phyloP scores from a whole-genome alignment of 495 filamentous ascomycete species.

The Hapsidospora chrysogenum region DNA sequence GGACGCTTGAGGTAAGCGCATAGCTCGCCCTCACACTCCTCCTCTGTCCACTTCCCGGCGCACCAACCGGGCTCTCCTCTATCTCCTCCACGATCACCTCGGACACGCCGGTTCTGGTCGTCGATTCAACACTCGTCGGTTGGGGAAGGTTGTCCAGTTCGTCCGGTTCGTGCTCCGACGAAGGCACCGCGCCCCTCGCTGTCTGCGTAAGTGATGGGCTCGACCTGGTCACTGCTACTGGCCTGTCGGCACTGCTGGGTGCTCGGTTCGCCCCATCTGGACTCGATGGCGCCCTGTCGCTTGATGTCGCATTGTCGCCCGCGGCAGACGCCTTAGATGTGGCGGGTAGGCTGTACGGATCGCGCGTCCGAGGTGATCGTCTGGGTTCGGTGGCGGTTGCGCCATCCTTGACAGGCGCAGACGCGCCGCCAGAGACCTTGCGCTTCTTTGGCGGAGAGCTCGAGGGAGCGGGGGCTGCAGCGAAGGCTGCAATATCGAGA shows the following conservation, averaged over 20 bases:
- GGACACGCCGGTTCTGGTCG: conserved; percentile 1
- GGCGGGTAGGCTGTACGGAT: not conserved
- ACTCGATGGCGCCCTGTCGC: no score
- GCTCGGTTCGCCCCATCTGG: no score
- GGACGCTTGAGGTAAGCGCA: conserved; percentile 12
- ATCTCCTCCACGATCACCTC: conserved; percentile 17
- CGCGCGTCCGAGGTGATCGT: not conserved
- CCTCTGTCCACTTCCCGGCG: conserved; percentile 26
- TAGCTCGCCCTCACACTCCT: conserved; percentile 13
- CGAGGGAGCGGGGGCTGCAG: not conserved
- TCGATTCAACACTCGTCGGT: not conserved
- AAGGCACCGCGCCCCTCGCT: not conserved
- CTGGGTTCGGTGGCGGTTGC: no score
- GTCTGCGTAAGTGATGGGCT: no score
- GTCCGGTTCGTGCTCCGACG: not conserved
- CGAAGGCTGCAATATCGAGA: conserved; percentile 10
- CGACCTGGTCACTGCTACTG: no score
- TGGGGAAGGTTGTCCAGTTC: conserved; percentile 1
- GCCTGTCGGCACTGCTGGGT: no score
- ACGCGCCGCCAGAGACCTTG: no score
- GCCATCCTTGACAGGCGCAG: no score
- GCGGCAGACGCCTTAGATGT: not conserved
- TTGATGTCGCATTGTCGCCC: no score
- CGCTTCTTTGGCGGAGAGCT: no score
- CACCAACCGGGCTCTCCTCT: conserved; percentile 27